A percentile compares a stretch with the other conserved stretches of the same genome.
These are phyloP conservation scores for Lentinula lateritia DNA, from an alignment of 768 basidiomycete genomes.

Conservation along the genomic window DNA sequence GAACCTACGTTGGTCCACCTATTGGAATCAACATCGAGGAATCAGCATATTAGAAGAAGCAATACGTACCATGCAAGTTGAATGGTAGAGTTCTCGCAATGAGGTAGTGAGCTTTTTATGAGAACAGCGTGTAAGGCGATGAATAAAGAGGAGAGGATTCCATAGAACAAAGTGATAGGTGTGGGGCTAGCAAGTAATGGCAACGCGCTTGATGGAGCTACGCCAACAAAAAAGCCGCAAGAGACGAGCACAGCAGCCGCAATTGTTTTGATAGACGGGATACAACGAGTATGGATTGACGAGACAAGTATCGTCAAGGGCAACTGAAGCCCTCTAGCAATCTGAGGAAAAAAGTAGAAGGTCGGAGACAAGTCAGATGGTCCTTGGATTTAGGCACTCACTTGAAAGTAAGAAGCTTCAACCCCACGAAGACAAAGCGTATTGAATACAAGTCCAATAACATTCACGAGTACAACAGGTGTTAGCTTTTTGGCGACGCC, in stretches of 20 bases:
- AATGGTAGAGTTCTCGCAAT: conserved; percentile 67
- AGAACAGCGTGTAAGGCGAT: conserved; percentile 74
- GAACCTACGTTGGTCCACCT: conserved; percentile 69
- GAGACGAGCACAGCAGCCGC: conserved; percentile 61
- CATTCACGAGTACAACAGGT: conserved; percentile 63
- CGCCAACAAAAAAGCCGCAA: conserved; percentile 71
- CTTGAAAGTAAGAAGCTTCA: conserved; percentile 80
- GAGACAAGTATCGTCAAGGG: conserved; percentile 79
- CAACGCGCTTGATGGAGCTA: conserved; percentile 48
- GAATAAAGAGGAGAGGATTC: conserved; percentile 65
- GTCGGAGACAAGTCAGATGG: neutral
- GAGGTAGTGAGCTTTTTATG: conserved; percentile 63
- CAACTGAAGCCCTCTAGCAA: conserved; percentile 79
- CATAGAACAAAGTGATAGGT: conserved; percentile 59
- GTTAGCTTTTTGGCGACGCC: conserved; percentile 50
- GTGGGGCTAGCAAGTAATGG: conserved; percentile 42
- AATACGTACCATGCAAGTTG: conserved; percentile 52
- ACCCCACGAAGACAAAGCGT: conserved; percentile 74
- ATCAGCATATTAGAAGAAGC: too few relatives aligned
- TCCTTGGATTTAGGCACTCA: conserved; percentile 16
- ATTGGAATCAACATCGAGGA: neutral
- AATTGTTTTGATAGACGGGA: conserved; percentile 51
- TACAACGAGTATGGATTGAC: conserved; percentile 47
- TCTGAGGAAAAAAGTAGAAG: conserved; percentile 32
- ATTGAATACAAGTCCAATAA: conserved; percentile 75